Percentiles rank a stretch among this genome's conserved stretches.
These are phyloP conservation scores for Penicillium ucsense DNA, from an alignment of 495 filamentous ascomycete species.

Conservation along the genomic window DNA sequence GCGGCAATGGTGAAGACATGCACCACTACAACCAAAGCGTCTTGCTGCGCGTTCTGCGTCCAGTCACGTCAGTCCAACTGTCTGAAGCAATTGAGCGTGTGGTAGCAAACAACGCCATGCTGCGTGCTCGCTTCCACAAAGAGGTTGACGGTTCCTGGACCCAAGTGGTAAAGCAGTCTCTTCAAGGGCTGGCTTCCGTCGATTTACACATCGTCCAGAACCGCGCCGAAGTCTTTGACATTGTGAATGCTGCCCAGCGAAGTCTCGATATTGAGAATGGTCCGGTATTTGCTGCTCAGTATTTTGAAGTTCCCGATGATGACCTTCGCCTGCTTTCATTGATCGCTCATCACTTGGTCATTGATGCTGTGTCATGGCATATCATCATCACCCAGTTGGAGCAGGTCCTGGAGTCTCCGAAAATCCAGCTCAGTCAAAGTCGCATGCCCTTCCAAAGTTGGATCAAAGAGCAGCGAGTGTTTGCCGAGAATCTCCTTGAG, in stretches of 20 bases:
- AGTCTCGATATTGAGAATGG: conserved; percentile 16
- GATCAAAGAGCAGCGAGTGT: conserved; percentile 26
- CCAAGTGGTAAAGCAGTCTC: conserved; percentile 12
- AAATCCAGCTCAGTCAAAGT: conserved; percentile 12
- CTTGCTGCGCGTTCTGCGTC: conserved; percentile 39
- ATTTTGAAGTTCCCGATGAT: conserved; percentile 32
- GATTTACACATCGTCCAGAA: not conserved
- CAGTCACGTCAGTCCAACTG: conserved; percentile 19
- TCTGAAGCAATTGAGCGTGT: conserved; percentile 27
- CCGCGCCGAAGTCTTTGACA: conserved; percentile 1
- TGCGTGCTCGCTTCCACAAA: conserved; percentile 45
- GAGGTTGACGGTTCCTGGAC: conserved; percentile 11
- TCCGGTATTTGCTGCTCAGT: conserved; percentile 17
- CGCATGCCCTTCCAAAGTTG: conserved; percentile 47
- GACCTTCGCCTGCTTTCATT: conserved; percentile 32
- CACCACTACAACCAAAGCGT: conserved; percentile 44
- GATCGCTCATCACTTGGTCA: conserved; percentile 46
- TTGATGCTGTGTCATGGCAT: conserved; percentile 53
- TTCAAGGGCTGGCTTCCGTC: conserved; percentile 6
- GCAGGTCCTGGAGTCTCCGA: conserved; percentile 25
- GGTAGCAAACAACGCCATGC: conserved; percentile 49
- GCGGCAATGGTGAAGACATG: conserved; percentile 42
- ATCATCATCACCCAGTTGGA: conserved; percentile 50
- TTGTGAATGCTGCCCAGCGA: conserved; percentile 10
- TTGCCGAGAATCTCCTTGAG: conserved; percentile 1